Evolutionary conservation across 2,329 filamentous ascomycete genomes (phyloP).

Genomic region (Fusarium nanum): DNA sequence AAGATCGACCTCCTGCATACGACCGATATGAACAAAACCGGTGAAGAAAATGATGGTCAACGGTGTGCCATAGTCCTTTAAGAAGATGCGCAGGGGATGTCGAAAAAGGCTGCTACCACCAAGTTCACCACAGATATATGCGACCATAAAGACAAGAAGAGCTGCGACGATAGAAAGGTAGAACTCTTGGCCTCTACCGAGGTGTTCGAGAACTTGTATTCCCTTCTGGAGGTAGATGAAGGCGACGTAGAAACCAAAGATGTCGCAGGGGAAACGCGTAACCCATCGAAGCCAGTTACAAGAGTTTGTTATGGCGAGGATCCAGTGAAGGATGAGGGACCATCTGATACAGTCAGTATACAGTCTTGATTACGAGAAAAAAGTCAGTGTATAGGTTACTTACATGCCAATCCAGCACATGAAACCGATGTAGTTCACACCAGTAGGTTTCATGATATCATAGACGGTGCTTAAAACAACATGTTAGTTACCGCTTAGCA

Average conservation of each 20-base stretch:
- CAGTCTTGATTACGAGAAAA: not conserved
- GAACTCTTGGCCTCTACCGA: constrained; percentile 74
- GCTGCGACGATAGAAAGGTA: constrained; percentile 84
- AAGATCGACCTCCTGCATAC: constrained; percentile 78
- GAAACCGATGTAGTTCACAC: constrained; percentile 86
- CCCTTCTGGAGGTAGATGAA: constrained; percentile 94
- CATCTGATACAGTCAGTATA: constrained; percentile 63
- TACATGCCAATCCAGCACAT: constrained; percentile 91
- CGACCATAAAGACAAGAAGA: constrained; percentile 80
- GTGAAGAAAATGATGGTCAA: constrained; percentile 88
- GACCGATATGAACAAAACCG: constrained; percentile 86
- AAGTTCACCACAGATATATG: constrained; percentile 78
- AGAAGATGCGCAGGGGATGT: constrained; percentile 80
- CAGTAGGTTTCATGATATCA: constrained; percentile 82
- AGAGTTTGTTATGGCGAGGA: constrained; percentile 84
- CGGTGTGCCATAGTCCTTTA: constrained; percentile 91
- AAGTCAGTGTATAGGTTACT: constrained; percentile 44
- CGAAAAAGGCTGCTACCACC: constrained; percentile 79
- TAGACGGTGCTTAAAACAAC: constrained; percentile 76
- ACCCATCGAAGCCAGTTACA: constrained; percentile 92
- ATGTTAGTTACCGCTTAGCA: constrained; percentile 7
- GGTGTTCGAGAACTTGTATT: constrained; percentile 82
- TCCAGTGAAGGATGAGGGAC: constrained; percentile 86
- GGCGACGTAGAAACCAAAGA: constrained; percentile 93
- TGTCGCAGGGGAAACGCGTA: constrained; percentile 91